A percentile compares a stretch with the other conserved stretches of the same genome.
phyloP scores from a whole-genome alignment of 2,329 filamentous ascomycete species.

The Sarocladiaceae sp. region DNA sequence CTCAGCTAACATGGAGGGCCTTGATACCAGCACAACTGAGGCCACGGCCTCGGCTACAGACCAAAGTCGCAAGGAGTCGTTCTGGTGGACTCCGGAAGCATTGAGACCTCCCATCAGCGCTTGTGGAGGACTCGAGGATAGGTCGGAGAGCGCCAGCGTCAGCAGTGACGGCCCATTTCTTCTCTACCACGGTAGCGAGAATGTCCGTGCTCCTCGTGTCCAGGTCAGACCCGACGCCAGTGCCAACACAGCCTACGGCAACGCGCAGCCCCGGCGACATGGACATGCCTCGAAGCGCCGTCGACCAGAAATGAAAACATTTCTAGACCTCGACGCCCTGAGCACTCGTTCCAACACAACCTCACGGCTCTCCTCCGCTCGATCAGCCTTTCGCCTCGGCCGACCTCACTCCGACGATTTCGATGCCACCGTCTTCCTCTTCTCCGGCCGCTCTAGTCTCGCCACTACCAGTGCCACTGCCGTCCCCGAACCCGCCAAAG shows the following conservation, averaged over 20 bases:
- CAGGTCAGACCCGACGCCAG: not conserved
- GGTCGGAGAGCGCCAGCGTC: not conserved
- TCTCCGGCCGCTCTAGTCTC: constrained; percentile 10
- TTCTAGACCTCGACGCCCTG: constrained; percentile 12
- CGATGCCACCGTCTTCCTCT: constrained; percentile 12
- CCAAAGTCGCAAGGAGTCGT: not conserved
- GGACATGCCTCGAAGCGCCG: constrained; percentile 4
- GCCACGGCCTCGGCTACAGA: not conserved
- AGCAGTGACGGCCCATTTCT: constrained; percentile 3
- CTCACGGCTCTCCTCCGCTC: not conserved
- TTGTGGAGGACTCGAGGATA: not conserved
- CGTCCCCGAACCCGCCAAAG: constrained; percentile 3
- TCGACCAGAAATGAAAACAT: constrained; percentile 13
- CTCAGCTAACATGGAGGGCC: not conserved
- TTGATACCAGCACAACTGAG: not conserved
- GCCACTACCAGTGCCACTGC: constrained; percentile 7
- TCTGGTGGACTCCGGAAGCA: constrained; percentile 2
- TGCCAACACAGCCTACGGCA: not conserved
- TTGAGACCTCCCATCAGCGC: constrained; percentile 3
- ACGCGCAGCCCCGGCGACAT: constrained; percentile 1
- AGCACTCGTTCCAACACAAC: constrained; percentile 1
- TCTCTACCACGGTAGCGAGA: constrained; percentile 7
- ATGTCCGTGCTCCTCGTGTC: too few relatives aligned
- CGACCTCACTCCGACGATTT: not conserved
- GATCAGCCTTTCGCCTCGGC: not conserved